These are phyloP conservation scores for Clarireedia hainanense DNA, from an alignment of 2,329 filamentous ascomycete species.

Conservation along the genomic window DNA sequence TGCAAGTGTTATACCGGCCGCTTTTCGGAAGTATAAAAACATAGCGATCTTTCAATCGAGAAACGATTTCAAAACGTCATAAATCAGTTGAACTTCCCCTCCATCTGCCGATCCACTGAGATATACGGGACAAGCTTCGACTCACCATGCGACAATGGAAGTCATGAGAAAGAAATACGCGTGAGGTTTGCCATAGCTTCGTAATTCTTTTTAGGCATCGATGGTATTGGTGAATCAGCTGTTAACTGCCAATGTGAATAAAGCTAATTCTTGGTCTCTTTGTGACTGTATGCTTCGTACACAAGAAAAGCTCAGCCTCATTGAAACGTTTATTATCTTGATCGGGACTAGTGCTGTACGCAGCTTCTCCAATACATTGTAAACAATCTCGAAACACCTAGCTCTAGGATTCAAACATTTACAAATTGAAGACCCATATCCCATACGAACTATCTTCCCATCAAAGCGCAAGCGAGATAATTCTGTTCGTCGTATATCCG, in stretches of 20 bases:
- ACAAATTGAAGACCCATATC: slow-evolving; percentile 1
- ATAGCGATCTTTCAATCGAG: slow-evolving; percentile 12
- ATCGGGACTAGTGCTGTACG: slow-evolving; percentile 5
- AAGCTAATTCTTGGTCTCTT: not conserved
- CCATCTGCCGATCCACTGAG: not conserved
- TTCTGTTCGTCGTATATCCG: not conserved
- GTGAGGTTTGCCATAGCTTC: not conserved
- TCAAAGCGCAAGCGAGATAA: slow-evolving; percentile 4
- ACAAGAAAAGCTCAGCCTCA: not conserved
- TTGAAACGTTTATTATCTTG: slow-evolving; percentile 2
- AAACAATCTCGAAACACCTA: not conserved
- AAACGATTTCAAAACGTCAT: not conserved
- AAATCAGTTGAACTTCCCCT: not conserved
- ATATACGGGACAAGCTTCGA: not conserved
- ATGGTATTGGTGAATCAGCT: not conserved
- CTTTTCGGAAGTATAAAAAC: slow-evolving; percentile 13
- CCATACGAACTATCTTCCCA: not conserved
- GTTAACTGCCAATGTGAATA: not conserved
- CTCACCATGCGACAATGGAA: not conserved
- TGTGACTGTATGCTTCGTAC: not conserved
- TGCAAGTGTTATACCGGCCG: slow-evolving; percentile 20
- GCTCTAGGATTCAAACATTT: not conserved
- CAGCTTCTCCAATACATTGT: slow-evolving; percentile 4
- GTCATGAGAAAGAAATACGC: not conserved
- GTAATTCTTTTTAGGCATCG: not conserved